phyloP scores from a whole-genome alignment of 495 filamentous ascomycete genomes.

The Choiromyces venosus region DNA sequence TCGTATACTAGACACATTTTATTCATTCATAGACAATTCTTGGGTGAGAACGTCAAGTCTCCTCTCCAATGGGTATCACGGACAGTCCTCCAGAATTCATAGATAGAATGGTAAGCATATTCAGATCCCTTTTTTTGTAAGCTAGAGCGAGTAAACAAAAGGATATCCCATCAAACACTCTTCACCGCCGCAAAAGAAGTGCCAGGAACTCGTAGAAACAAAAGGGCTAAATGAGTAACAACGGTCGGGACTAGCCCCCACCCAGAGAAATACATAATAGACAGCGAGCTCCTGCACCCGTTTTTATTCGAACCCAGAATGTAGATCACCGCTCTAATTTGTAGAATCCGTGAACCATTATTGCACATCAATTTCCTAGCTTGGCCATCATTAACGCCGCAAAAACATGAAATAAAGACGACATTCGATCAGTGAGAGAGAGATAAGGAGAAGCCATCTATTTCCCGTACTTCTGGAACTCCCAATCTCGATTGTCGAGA shows the following conservation, averaged over 20 bases:
- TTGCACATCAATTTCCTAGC: not conserved
- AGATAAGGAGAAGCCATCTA: conserved; percentile 48
- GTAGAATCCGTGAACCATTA: not conserved
- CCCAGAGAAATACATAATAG: not conserved
- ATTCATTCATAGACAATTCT: not conserved
- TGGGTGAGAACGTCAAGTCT: not conserved
- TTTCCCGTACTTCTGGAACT: conserved; percentile 97
- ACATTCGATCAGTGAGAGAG: not conserved
- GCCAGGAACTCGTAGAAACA: not conserved
- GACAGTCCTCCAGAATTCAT: not conserved
- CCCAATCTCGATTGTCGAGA: conserved; percentile 97
- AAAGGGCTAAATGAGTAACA: not conserved
- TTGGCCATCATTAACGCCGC: not conserved
- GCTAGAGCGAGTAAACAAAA: not conserved
- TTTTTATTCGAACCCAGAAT: not conserved
- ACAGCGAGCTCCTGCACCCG: not conserved
- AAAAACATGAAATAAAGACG: not conserved
- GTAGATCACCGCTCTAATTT: conserved; percentile 1
- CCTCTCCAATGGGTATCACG: not conserved
- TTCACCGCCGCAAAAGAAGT: not conserved
- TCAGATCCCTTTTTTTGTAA: not conserved
- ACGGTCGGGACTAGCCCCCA: not conserved
- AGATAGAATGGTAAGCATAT: not conserved
- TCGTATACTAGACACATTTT: not conserved
- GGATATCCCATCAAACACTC: not conserved